Base-by-base conservation (phyloP, 495 filamentous ascomycete genomes). In the Paragyromitra xinjiangensis region DNA sequence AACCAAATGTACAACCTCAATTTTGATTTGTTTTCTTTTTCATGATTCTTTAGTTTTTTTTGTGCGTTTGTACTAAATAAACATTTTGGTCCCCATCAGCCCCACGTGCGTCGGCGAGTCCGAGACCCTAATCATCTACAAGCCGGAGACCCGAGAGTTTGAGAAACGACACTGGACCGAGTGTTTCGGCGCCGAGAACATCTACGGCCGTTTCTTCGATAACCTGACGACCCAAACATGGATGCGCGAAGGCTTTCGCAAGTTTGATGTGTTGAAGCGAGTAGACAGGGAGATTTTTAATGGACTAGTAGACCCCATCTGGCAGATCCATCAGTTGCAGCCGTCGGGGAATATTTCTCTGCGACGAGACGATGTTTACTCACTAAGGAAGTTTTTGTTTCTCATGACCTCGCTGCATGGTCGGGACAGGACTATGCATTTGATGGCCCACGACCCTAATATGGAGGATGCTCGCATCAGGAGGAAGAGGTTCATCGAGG, bases 271-370 rank as follows among this genome's bases (percentile, higher is more conserved):
- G 11, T 44, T 83, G 56, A 72, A 83, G 53, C 70, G 71, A 19
- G 77, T 83, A 26, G 82, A 83, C 63, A 64, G 77, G 34, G 79
- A 81, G 62, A 82, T 83, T 42, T 80, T 78, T 66, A 70, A 77
- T 26, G 82, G 79, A 29, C 59, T 83, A 3, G 65, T 70, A 19
- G 82, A 83, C 26, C 82, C 82, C 12, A 78, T 82, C 72, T 83
- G 82, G 82, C 66, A 80, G 40, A 83, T 83, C 40, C 78, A 83
- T 34, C 71, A 79, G 61, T 42, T 80, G 55, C 82, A 83, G 55
- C 51, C 66, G 2, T 71, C 64, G 0, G 78, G 78, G 22, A 68
- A 29, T 2, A 80, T 83, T 59, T 48, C 68, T 24, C 59, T 83
- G 53, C 71, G 65, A 5, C 61, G 82, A 24, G 69, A 80, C n/a